Conservation (phyloP, 371 early-diverging fungal species). For the Encephalitozoon romaleae region DNA sequence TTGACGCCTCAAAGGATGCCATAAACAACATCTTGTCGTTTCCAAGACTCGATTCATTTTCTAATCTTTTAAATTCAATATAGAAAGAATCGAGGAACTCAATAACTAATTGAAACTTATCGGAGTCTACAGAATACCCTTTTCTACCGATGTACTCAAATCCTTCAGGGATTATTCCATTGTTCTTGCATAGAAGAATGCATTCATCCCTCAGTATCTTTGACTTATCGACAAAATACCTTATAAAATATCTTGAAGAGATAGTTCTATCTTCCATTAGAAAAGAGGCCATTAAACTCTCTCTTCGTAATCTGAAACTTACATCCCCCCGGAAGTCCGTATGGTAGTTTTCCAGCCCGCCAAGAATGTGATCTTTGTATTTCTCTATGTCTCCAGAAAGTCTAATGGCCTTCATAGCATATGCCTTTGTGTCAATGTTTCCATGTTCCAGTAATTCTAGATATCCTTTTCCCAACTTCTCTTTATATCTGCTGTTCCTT, state of each 20-base stretch:
- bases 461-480: neutral
- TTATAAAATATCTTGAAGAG: conserved; percentile 16
- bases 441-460: neutral
- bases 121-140: too few relatives aligned
- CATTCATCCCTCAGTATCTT: conserved; percentile 25
- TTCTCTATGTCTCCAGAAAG: neutral
- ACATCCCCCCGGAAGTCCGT: conserved; percentile 21
- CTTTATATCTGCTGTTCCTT: neutral
- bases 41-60: neutral
- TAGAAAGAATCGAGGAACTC: neutral
- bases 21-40: neutral
- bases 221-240: conserved; percentile 34
- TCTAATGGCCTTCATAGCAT: neutral
- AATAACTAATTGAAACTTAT: neutral
- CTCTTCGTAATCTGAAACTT: neutral
- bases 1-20: neutral
- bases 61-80: neutral
- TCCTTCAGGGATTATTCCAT: neutral
- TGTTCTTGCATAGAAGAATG: neutral
- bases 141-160: neutral
- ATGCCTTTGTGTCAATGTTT: neutral
- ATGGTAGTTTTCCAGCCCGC: conserved; percentile 31
- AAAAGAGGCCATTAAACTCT: neutral
- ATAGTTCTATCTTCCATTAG: neutral
- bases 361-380: conserved; percentile 5